phyloP scores from a whole-genome alignment of 371 early-diverging fungal species.

The Syncephalastrum contaminatum region DNA sequence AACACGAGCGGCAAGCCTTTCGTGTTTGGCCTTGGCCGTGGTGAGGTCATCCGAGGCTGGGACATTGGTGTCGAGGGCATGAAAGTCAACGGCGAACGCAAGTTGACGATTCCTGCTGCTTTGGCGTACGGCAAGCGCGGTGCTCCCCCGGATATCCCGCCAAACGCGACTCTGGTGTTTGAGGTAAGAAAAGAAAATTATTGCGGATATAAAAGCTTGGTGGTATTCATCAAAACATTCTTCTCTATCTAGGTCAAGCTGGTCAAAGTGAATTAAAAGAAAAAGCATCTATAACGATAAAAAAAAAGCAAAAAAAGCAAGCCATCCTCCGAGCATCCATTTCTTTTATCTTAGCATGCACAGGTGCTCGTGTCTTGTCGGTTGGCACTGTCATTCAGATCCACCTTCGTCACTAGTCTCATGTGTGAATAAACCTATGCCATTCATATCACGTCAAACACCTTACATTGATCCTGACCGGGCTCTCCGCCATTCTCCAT shows the following conservation, averaged over 20 bases:
- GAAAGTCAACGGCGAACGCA: constrained; percentile 87
- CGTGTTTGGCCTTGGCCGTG: constrained; percentile 79
- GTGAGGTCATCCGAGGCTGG: constrained; percentile 95
- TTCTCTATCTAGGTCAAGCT: constrained; percentile 15
- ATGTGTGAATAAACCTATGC: constrained; percentile 1
- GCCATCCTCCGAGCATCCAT: no score
- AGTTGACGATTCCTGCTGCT: constrained; percentile 82
- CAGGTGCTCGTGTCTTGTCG: constrained; percentile 38
- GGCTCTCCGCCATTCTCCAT: constrained; percentile 64
- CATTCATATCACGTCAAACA: constrained; percentile 2
- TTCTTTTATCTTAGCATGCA: constrained; percentile 31
- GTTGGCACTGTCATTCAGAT: constrained; percentile 35
- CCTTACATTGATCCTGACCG: constrained; percentile 19
- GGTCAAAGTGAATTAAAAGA: constrained; percentile 20
- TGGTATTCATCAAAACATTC: not conserved
- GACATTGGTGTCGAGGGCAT: constrained; percentile 89
- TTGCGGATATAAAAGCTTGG: not conserved
- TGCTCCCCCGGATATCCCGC: constrained; percentile 86
- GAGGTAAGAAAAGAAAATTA: constrained; percentile 59
- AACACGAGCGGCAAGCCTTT: constrained; percentile 90
- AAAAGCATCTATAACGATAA: no score
- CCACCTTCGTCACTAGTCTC: constrained; percentile 42
- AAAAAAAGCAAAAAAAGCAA: no score
- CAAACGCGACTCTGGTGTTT: constrained; percentile 81
- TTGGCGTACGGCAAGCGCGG: constrained; percentile 85